Percentiles rank a stretch among this genome's conserved stretches.
phyloP scores from a whole-genome alignment of 2,329 filamentous ascomycete species.

The Aspergillus alliaceus region DNA sequence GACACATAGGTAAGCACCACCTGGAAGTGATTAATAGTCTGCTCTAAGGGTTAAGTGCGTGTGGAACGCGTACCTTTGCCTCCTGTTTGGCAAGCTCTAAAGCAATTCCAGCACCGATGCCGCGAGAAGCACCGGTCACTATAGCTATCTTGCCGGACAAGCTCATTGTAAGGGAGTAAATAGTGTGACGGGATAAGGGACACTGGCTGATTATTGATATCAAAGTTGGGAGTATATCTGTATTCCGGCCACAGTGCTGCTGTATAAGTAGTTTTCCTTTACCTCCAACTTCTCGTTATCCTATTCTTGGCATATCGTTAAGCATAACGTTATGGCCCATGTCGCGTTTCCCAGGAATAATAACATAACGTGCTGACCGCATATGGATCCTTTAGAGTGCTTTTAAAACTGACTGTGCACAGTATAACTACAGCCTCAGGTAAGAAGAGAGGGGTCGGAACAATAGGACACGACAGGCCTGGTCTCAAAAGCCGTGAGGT shows the following conservation, averaged over 20 bases:
- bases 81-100: slow-evolving; percentile 3
- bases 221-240: neutral
- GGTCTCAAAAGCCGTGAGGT: neutral
- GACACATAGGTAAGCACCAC: neutral
- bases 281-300: neutral
- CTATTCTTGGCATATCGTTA: neutral
- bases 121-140: slow-evolving; percentile 3
- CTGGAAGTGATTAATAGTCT: neutral
- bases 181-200: neutral
- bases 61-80: neutral
- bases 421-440: neutral
- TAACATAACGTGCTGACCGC: neutral
- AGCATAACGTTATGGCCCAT: neutral
- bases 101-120: slow-evolving; percentile 2
- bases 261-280: neutral
- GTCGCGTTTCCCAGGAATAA: neutral
- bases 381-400: neutral
- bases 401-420: neutral
- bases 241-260: neutral
- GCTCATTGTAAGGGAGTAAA: slow-evolving; percentile 1
- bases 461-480: too few species aligned
- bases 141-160: neutral
- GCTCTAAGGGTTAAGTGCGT: neutral
- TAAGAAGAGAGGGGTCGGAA: neutral
- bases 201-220: neutral